Evolutionary conservation across 495 filamentous ascomycete species (phyloP).

Genomic region (Penicillium samsonianum): DNA sequence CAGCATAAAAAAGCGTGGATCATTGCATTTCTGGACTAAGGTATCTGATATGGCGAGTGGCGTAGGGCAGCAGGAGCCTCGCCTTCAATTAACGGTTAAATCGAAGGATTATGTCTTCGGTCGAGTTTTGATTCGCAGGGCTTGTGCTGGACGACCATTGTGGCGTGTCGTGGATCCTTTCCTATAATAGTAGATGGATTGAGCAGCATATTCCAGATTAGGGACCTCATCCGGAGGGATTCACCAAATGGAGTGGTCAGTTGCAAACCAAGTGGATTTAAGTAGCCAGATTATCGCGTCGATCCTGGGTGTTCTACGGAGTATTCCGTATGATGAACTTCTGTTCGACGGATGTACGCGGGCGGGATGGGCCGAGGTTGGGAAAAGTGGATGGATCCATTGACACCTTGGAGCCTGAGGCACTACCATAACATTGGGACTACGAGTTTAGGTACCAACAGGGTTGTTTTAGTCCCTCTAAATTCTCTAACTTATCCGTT

Average conservation of each 20-base stretch:
- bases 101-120: not conserved
- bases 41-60: not conserved
- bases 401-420: not conserved
- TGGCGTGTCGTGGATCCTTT: not conserved
- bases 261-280: not conserved
- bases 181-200: not conserved
- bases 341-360: too few species aligned
- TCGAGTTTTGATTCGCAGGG: not conserved
- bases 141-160: not conserved
- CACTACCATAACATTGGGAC: not conserved
- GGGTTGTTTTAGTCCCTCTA: not conserved
- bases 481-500: not conserved
- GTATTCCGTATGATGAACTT: not conserved
- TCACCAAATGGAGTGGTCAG: not conserved
- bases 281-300: not conserved
- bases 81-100: not conserved
- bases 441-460: not conserved
- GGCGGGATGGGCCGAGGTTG: not conserved
- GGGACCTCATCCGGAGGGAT: not conserved
- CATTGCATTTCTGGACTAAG: not conserved
- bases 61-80: not conserved
- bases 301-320: too few species aligned
- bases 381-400: not conserved
- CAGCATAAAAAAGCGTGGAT: not conserved
- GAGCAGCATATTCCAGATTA: not conserved